Conservation (phyloP, 352 stramenopile genomes). For the Pythium monospermum region DNA sequence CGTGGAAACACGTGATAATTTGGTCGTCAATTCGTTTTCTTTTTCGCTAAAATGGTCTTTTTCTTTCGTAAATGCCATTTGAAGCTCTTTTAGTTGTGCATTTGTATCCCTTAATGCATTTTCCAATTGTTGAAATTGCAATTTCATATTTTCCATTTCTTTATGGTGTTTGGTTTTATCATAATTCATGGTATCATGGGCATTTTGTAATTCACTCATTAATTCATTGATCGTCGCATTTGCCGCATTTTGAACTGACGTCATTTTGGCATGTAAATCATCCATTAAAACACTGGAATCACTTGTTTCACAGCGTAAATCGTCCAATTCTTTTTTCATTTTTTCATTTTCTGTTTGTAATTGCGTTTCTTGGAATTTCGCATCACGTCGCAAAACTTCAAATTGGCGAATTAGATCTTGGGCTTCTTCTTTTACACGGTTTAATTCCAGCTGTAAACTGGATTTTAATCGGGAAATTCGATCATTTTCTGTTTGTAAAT, state of each 20-base stretch:
- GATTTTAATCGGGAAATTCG: slow-evolving; percentile 34
- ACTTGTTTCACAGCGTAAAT: slow-evolving; percentile 29
- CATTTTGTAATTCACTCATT: slow-evolving; percentile 48
- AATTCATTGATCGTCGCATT: slow-evolving; percentile 80
- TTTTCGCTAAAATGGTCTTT: slow-evolving; percentile 24
- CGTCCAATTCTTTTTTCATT: slow-evolving; percentile 46
- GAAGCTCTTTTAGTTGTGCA: slow-evolving; percentile 31
- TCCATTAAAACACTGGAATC: slow-evolving; percentile 39
- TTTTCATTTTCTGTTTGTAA: slow-evolving; percentile 34
- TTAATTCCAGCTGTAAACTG: slow-evolving; percentile 49
- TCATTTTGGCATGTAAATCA: slow-evolving; percentile 62
- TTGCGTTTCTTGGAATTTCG: slow-evolving; percentile 37
- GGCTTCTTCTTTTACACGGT: slow-evolving; percentile 43
- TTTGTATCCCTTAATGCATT: slow-evolving; percentile 44
- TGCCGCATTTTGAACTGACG: slow-evolving; percentile 61
- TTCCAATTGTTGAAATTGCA: slow-evolving; percentile 35
- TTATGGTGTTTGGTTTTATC: slow-evolving; percentile 51
- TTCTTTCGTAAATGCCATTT: slow-evolving; percentile 22
- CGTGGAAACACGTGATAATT: slow-evolving; percentile 22
- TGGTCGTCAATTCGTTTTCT: slow-evolving; percentile 31
- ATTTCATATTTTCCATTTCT: slow-evolving; percentile 36
- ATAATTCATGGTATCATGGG: slow-evolving; percentile 46
- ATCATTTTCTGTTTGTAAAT: slow-evolving; percentile 41
- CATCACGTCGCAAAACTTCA: slow-evolving; percentile 56
- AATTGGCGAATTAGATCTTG: slow-evolving; percentile 54